Percentiles rank a stretch among this genome's conserved stretches.
phyloP scores from a whole-genome alignment of 1,284 basidiomycete genomes.

The Tylopilus sp. region DNA sequence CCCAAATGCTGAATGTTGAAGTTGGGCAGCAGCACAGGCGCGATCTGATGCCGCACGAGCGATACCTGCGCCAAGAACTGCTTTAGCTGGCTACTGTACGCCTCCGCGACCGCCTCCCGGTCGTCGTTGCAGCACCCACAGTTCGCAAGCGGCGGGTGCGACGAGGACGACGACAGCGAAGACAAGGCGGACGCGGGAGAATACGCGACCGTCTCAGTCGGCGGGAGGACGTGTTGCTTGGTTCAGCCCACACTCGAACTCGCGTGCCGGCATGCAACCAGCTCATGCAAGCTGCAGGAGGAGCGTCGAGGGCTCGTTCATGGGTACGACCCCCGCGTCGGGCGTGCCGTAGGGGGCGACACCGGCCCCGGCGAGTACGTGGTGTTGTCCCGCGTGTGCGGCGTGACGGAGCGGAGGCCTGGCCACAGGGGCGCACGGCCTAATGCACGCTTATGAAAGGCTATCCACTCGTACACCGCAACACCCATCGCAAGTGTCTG shows the following conservation, averaged over 20 bases:
- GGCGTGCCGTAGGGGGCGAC: background rate
- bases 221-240: constrained; percentile 23
- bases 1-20: constrained; percentile 34
- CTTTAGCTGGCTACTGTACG: constrained; percentile 29
- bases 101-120: constrained; percentile 32
- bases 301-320: constrained; percentile 34
- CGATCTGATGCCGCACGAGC: constrained; percentile 30
- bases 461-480: no score
- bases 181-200: no score
- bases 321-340: constrained; percentile 20
- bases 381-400: constrained; percentile 29
- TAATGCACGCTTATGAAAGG: no score
- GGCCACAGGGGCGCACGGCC: constrained; percentile 33
- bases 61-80: constrained; percentile 34
- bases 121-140: constrained; percentile 29
- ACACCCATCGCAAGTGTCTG: constrained; percentile 43
- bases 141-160: constrained; percentile 19
- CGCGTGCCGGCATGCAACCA: constrained; percentile 23
- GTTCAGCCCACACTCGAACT: constrained; percentile 32
- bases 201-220: constrained; percentile 21
- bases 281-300: constrained; percentile 33
- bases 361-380: no score
- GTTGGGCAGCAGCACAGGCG: constrained; percentile 32
- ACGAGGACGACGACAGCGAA: no score
- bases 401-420: constrained; percentile 21